Evolutionary conservation across 2,329 filamentous ascomycete genomes (phyloP), one percentile per base, ranked within the genome.

Genomic region (Bipolaris oryzae): DNA sequence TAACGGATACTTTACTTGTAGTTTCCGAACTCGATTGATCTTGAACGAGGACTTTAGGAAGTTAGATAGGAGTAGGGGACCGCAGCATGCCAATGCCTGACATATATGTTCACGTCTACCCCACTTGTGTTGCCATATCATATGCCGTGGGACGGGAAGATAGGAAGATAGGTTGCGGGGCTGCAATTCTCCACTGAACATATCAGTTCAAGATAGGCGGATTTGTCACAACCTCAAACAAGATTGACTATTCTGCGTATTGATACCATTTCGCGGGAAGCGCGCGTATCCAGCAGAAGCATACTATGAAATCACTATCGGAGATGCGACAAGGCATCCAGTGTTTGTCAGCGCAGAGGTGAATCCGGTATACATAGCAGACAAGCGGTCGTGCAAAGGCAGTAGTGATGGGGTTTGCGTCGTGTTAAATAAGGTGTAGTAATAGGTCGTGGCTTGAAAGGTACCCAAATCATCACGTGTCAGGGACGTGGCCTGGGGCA

Each of bases 61-160:
- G n/a, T n/a, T 43, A 21, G 23, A n/a, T 35, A 34, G 7, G 31
- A 44, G 9, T 16, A 20, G 20, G 18, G 13, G 18, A 7, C 15
- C 21, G 16, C 34, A 15, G 18, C 34, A 43, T 38, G 20, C 16
- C 18, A 18, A 35, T 21, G 39, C 39, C 38, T 37, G 38, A 37
- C n/a, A 18, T 46, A 45, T 49, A 53, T 23, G 38, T 47, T 41
- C 43, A 49, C 48, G 25, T 20, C 39, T 56, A 51, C 57, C 59
- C 57, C 59, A 56, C 59, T 58, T 50, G 50, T 37, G 55, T 45
- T 33, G 25, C 46, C 50, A 39, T 39, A 20, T 50, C 47, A 47
- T 46, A 57, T 52, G 59, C 46, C 55, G 44, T 59, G 56, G 41
- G 55, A 56, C 45, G 54, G 57, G 52, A 54, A 57, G 60, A 63